These are phyloP conservation scores for Fusarium ramigenum DNA, from an alignment of 2,329 filamentous ascomycete genomes.

Conservation along the genomic window DNA sequence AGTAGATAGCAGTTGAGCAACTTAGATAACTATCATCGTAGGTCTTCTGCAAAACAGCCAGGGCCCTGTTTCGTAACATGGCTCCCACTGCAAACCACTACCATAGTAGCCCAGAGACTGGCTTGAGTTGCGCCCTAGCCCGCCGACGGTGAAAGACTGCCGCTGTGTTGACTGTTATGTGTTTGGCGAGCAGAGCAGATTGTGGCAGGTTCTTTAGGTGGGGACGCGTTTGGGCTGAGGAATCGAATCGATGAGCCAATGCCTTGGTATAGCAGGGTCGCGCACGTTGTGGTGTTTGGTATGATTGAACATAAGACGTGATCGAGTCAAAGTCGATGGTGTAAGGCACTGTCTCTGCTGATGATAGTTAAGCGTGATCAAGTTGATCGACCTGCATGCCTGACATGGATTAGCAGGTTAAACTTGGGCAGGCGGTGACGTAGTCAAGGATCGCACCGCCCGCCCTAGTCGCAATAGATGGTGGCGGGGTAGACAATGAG, in stretches of 20 bases:
- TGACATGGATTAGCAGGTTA: constrained; percentile 22
- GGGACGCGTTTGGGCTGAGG: constrained; percentile 9
- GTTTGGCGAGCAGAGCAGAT: constrained; percentile 20
- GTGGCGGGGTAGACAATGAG: constrained; percentile 35
- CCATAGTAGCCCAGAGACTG: constrained; percentile 44
- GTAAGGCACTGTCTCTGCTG: constrained; percentile 3
- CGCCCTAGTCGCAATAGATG: constrained; percentile 22
- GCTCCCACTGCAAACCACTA: constrained; percentile 41
- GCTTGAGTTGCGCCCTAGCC: constrained; percentile 28
- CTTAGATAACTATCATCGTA: constrained; percentile 97
- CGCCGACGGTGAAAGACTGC: constrained; percentile 18
- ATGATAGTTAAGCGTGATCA: constrained; percentile 31
- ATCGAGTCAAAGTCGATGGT: not conserved
- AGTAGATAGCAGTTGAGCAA: constrained; percentile 95
- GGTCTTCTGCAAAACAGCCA: constrained; percentile 89
- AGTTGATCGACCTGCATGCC: constrained; percentile 17
- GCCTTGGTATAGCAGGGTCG: not conserved
- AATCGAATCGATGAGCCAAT: constrained; percentile 2
- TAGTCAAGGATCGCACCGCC: constrained; percentile 39
- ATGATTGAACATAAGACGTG: not conserved
- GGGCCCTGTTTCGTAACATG: constrained; percentile 65
- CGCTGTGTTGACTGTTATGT: not conserved
- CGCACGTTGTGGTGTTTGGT: not conserved
- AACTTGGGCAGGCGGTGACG: constrained; percentile 40
- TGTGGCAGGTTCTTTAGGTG: not conserved